These are phyloP conservation scores for Fusarium gaditjirri DNA, from an alignment of 2,329 filamentous ascomycete species.

Conservation along the genomic window DNA sequence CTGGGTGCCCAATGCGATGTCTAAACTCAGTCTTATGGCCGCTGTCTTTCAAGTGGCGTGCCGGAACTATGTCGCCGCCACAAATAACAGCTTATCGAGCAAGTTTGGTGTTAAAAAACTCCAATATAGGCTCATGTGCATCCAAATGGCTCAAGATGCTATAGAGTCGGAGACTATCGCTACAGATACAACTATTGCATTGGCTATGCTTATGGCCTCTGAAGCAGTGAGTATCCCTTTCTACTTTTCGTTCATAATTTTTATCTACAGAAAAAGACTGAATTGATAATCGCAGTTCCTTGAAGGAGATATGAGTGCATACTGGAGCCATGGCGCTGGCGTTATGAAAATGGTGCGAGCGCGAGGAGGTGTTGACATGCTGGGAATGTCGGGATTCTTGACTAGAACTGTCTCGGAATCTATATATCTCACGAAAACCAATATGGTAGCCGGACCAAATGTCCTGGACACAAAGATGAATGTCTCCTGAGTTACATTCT, in stretches of 20 bases:
- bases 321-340: not conserved
- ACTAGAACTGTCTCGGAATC: conserved; percentile 13
- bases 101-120: conserved; percentile 1
- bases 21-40: conserved; percentile 20
- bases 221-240: conserved; percentile 1
- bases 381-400: conserved; percentile 18
- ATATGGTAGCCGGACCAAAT: not conserved
- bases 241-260: not conserved
- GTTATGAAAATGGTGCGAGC: conserved; percentile 21
- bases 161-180: not conserved
- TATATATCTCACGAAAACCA: not conserved
- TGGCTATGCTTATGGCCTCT: conserved; percentile 17
- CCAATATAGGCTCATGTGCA: conserved; percentile 6
- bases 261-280: not conserved
- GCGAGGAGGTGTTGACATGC: conserved; percentile 1
- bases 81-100: conserved; percentile 1
- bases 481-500: fast-evolving
- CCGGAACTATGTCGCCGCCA: conserved; percentile 24
- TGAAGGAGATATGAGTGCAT: conserved; percentile 12
- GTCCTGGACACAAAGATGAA: not conserved
- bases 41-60: conserved; percentile 32
- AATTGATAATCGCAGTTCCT: not conserved
- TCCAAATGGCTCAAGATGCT: conserved; percentile 13
- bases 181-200: conserved; percentile 11
- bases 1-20: conserved; percentile 31